Evolutionary conservation across 257 asterid species (phyloP), one percentile per base, ranked within the genome.

Genomic region (Ilex aquifolium): DNA sequence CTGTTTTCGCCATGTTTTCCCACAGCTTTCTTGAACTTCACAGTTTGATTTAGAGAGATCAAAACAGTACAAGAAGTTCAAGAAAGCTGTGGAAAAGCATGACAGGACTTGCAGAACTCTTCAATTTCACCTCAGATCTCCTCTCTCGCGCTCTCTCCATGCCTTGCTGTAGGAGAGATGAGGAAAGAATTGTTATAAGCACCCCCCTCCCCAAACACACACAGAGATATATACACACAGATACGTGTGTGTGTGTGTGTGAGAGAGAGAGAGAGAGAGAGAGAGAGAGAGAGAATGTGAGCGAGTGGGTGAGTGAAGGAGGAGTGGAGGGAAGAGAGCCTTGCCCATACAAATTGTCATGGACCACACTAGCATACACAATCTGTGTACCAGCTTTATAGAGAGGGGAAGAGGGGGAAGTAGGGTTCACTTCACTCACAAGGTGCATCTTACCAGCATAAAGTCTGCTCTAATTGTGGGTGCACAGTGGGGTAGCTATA

Each of bases 61-160:
- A 8, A 36, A 8, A 36, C 7, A 36, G 42, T 21, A 48, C 57
- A 54, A 66, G 80, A 83, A 88, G 96, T 88, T 88, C 96, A 88
- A 88, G 95, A 88, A 88, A 85, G 96, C 96, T 83, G 96, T 88
- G 96, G 96, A 85, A 85, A 83, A 80, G 86, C 84, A 88, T 79
- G 86, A 64, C 78, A 64, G 85, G 87, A 81, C 87, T 83, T 67
- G 62, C 46, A 16, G 27, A 39, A 56, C 9, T 30, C 14, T 13
- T 13, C 13, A 56, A 10, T 31, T 65, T 32, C 68, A 56, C 6
- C 42, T 2, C 8, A 36, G 42, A 36, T 36, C 42, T 36, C 42
- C 8, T 36, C 27, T 4, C 2, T 36, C 8, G 42, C 42, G 0
- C 8, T 21, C 27, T 21, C 27, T 21, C 27, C 27, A 21, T 21